Conservation (phyloP, 805 yeast genomes). For the Yamadazyma nakazawae region DNA sequence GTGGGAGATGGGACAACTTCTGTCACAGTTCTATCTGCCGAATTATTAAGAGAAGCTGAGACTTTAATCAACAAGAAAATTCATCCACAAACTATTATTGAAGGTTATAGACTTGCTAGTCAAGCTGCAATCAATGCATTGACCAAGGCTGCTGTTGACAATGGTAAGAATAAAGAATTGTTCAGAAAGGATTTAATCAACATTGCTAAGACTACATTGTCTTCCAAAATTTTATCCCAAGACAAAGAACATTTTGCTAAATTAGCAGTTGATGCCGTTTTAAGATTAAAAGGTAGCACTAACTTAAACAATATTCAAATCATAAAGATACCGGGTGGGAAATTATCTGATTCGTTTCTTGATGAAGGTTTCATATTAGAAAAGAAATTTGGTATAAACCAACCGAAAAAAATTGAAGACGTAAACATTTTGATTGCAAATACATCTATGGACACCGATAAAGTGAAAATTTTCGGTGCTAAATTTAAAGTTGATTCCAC, state of each 20-base stretch:
- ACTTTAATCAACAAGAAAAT: conserved; percentile 86
- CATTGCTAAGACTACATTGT: conserved; percentile 90
- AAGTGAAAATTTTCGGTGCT: conserved; percentile 96
- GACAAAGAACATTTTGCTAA: conserved; percentile 87
- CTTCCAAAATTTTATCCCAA: conserved; percentile 92
- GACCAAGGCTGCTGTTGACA: conserved; percentile 71
- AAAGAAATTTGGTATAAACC: conserved; percentile 91
- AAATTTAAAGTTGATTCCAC: conserved; percentile 96
- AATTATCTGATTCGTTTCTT: conserved; percentile 82
- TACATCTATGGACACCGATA: conserved; percentile 95
- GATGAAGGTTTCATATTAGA: conserved; percentile 95
- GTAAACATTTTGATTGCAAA: conserved; percentile 90
- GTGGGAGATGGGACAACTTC: conserved; percentile 99
- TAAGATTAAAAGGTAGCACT: conserved; percentile 82
- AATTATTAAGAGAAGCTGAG: conserved; percentile 91
- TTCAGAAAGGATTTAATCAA: conserved; percentile 77
- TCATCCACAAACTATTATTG: conserved; percentile 97
- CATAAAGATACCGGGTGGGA: conserved; percentile 91
- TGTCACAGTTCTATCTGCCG: conserved; percentile 88
- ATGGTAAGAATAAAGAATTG: conserved; percentile 51
- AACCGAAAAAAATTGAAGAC: conserved; percentile 79
- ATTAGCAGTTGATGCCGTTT: conserved; percentile 90
- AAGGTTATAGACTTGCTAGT: conserved; percentile 89
- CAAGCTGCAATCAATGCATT: conserved; percentile 82
- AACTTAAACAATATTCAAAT: conserved; percentile 90